Evolutionary conservation across 148 eudicot species (phyloP).

Genomic region (Amaranthus cruentus): DNA sequence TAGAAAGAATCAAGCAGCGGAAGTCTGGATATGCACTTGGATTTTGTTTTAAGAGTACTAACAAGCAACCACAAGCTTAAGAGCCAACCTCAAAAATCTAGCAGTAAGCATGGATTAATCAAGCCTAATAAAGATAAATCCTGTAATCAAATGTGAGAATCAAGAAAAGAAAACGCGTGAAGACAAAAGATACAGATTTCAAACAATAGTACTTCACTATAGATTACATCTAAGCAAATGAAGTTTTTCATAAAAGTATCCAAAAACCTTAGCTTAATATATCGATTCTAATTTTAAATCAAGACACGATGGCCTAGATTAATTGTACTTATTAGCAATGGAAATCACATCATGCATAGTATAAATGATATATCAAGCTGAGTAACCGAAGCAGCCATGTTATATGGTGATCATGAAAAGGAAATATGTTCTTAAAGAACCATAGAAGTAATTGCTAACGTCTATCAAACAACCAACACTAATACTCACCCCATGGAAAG

Average conservation of each 20-base stretch:
- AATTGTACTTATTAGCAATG: too few species aligned
- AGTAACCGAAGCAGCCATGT: too few species aligned
- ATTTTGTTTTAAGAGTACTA: background rate
- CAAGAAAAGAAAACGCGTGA: background rate
- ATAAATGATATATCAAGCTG: too few species aligned
- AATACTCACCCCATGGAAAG: slow-evolving; percentile 58
- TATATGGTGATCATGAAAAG: too few species aligned
- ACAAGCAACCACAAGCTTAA: background rate
- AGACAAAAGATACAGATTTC: background rate
- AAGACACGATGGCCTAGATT: too few species aligned
- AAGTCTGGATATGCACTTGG: background rate
- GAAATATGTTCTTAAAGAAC: too few species aligned
- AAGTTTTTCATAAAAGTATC: background rate
- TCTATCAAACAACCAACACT: background rate
- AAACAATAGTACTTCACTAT: background rate
- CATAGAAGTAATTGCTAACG: background rate
- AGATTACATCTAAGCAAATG: background rate
- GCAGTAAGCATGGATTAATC: background rate
- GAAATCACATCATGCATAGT: too few species aligned
- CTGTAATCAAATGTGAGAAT: background rate
- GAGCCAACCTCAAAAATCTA: background rate
- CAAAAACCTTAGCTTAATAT: too few species aligned
- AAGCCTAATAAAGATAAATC: background rate
- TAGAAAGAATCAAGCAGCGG: background rate
- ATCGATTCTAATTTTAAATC: too few species aligned